Evolutionary conservation across 2,329 filamentous ascomycete species (phyloP).

Genomic region (Penicillium sp.): DNA sequence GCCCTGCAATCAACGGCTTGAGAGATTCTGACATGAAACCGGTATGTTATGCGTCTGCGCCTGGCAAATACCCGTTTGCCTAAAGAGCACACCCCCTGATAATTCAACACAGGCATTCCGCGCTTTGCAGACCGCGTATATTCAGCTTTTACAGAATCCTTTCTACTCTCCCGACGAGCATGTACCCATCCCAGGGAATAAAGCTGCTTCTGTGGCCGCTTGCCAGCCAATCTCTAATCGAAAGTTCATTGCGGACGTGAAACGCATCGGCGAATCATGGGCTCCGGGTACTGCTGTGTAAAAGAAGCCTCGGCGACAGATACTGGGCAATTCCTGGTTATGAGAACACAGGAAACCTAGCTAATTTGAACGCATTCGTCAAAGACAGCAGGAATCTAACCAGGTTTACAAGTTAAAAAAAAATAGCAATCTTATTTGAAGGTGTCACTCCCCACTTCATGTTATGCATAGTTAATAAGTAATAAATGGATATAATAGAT

Average conservation of each 20-base stretch:
- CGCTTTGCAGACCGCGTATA: constrained; percentile 89
- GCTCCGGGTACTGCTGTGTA: constrained; percentile 68
- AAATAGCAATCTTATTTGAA: background rate
- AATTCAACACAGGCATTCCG: constrained; percentile 65
- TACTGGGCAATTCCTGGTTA: background rate
- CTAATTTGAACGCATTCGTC: background rate
- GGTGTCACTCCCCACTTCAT: background rate
- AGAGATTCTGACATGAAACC: constrained; percentile 84
- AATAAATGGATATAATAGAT: background rate
- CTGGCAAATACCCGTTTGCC: background rate
- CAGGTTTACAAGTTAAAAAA: too few species aligned
- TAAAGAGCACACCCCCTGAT: constrained; percentile 4
- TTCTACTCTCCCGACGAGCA: constrained; percentile 92
- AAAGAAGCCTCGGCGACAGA: constrained; percentile 46
- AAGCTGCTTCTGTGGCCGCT: constrained; percentile 42
- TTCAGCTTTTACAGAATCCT: constrained; percentile 83
- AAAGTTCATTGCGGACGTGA: constrained; percentile 77
- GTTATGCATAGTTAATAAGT: background rate
- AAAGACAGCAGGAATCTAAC: constrained; percentile 52
- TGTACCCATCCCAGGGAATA: constrained; percentile 56
- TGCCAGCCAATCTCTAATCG: constrained; percentile 73
- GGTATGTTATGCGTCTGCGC: constrained; percentile 48
- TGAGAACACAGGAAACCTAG: background rate
- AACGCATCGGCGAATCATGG: constrained; percentile 83
- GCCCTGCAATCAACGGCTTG: constrained; percentile 60